These are phyloP conservation scores for Schrenkiella parvula DNA, from an alignment of 345 rosid species.

Conservation along the genomic window DNA sequence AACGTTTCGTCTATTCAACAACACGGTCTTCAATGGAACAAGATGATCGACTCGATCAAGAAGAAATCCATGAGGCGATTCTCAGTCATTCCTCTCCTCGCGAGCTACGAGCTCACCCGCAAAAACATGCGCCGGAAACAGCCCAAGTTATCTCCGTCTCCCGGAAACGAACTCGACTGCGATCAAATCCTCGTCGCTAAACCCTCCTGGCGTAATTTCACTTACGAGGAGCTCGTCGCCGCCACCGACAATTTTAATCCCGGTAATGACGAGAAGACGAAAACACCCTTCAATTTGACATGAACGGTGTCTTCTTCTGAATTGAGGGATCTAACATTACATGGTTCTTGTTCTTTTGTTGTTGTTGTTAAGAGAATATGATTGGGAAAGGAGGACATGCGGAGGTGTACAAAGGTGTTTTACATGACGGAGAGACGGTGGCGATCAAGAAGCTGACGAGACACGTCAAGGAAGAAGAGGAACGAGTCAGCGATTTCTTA, in stretches of 20 bases:
- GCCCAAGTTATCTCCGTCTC: constrained; percentile 22
- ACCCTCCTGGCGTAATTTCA: constrained; percentile 78
- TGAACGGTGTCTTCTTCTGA: too few relatives aligned
- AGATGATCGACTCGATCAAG: constrained; percentile 48
- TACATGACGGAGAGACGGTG: constrained; percentile 60
- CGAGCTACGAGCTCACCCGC: constrained; percentile 39
- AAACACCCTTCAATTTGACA: not conserved
- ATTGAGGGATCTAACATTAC: too few relatives aligned
- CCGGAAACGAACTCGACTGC: constrained; percentile 38
- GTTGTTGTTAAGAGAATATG: constrained; percentile 56
- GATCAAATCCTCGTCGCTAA: constrained; percentile 36
- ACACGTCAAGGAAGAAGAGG: constrained; percentile 51
- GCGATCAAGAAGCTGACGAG: constrained; percentile 79
- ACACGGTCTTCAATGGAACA: constrained; percentile 49
- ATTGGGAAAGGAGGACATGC: constrained; percentile 92
- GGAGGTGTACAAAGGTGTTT: constrained; percentile 74
- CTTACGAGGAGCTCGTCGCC: constrained; percentile 51
- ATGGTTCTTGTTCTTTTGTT: not conserved
- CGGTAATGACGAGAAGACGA: constrained; percentile 35
- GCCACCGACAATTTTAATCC: constrained; percentile 67
- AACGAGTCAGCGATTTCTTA: constrained; percentile 57
- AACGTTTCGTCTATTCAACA: constrained; percentile 16
- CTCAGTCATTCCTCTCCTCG: constrained; percentile 48
- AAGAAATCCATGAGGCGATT: constrained; percentile 59
- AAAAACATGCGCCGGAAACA: constrained; percentile 53